Base-by-base conservation (phyloP, 2,329 filamentous ascomycete genomes). In the Lachnellula cervina region DNA sequence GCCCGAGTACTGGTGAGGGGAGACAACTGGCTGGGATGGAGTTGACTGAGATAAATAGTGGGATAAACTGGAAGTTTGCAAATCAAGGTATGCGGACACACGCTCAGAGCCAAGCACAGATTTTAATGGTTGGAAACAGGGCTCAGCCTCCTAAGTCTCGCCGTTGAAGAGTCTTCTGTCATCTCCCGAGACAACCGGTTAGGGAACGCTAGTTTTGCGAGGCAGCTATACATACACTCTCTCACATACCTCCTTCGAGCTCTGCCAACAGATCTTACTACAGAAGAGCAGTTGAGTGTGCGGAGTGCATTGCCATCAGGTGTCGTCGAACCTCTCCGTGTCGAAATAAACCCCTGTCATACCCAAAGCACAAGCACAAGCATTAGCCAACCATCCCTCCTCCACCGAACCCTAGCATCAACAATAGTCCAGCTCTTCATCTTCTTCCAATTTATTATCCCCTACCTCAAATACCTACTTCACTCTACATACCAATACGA, bases 141-240 rank as follows among this genome's bases (percentile, higher is more conserved):
- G 5, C 67, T 77, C 28, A 75, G 68, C 50, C 73, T 81, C 7
- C 65, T 80, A n/a, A 68, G 70, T 2, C 71, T 75, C 45, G 72
- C 78, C 4, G 68, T 73, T 21, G 71, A 73, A 45, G 76, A 81
- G 66, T 75, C 75, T 8, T 71, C 72, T 21, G 59, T 63, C 4
- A 61, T 69, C 5, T 56, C 64, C 3, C 62, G 62, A 48, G 64
- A 67, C 37, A 53, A 59, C 4, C 61, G 66, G 43, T 70, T 71
- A 35, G 68, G 68, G 23, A 72, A 76, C 47, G 56, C 71, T 2
- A 64, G 69, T n/a, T 77, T 83, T 62, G 79, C 81, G 50, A 77
- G 85, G 25, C 81, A 82, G 59, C 76, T 86, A 9, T 88, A 87
- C 68, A 71, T 88, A 49, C 81, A 87, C 62, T 79, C 82, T 56